Conservation (phyloP, 495 filamentous ascomycete genomes). For the Neurospora sp. region DNA sequence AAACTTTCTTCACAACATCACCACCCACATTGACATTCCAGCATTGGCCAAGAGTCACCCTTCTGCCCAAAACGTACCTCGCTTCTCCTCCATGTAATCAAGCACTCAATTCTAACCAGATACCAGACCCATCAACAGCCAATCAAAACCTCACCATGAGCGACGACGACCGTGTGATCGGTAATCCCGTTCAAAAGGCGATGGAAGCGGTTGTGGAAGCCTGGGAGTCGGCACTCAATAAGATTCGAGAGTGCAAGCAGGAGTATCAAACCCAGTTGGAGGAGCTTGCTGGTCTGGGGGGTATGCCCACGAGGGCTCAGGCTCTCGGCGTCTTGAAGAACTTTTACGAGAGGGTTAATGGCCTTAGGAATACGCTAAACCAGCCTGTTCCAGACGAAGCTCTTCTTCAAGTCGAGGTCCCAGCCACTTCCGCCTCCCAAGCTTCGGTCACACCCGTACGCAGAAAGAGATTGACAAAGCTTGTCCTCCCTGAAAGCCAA, state of each 20-base stretch:
- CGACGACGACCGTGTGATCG: not conserved
- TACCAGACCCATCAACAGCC: not conserved
- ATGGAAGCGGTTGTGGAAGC: not conserved
- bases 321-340: not conserved
- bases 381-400: not conserved
- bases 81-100: not conserved
- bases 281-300: not conserved
- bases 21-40: not conserved
- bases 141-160: not conserved
- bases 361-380: not conserved
- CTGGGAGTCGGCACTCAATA: not conserved
- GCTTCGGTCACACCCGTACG: not conserved
- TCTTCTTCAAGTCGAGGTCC: not conserved
- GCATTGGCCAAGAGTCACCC: not conserved
- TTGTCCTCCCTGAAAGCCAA: not conserved
- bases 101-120: not conserved
- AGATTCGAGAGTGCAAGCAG: not conserved
- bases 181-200: not conserved
- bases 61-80: not conserved
- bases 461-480: not conserved
- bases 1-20: not conserved
- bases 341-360: not conserved
- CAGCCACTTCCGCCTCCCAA: not conserved
- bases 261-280: not conserved
- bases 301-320: not conserved